Conservation (phyloP, 192 early-diverging fungal genomes). For the Gigaspora rosea region DNA sequence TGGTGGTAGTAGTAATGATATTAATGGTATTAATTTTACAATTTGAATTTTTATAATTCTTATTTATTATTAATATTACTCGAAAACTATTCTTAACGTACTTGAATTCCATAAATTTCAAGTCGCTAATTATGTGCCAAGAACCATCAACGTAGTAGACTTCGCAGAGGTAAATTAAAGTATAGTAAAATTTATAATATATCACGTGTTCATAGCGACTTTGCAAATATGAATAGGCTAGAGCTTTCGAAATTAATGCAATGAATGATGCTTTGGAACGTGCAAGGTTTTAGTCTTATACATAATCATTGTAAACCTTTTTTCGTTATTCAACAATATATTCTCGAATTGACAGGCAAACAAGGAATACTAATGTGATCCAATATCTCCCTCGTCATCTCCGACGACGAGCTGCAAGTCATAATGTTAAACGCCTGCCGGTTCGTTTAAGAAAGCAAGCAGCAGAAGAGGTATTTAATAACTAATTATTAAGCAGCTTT, state of each 20-base stretch:
- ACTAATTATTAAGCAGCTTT: not conserved
- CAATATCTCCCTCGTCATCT: conserved; percentile 91
- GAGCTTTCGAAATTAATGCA: conserved; percentile 83
- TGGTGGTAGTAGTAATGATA: too few relatives aligned
- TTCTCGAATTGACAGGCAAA: conserved; percentile 42
- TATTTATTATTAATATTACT: too few relatives aligned
- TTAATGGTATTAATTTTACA: too few relatives aligned
- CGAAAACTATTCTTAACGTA: too few relatives aligned
- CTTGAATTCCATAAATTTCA: not conserved
- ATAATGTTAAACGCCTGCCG: conserved; percentile 94
- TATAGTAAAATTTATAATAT: conserved; percentile 21
- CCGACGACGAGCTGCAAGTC: conserved; percentile 90
- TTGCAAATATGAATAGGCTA: conserved; percentile 50
- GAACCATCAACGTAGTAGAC: conserved; percentile 56
- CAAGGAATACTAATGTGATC: conserved; percentile 67
- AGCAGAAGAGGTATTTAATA: conserved; percentile 59
- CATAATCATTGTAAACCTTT: not conserved
- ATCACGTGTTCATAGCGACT: not conserved
- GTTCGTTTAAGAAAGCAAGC: conserved; percentile 77
- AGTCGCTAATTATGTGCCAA: conserved; percentile 27
- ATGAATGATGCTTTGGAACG: conserved; percentile 77
- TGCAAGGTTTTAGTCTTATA: conserved; percentile 44
- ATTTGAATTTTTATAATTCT: too few relatives aligned
- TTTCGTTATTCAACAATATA: conserved; percentile 13
- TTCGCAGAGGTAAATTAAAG: conserved; percentile 56